Evolutionary conservation across 202 grass and related monocot species (phyloP).

Genomic region (Schoenoplectus triqueter): DNA sequence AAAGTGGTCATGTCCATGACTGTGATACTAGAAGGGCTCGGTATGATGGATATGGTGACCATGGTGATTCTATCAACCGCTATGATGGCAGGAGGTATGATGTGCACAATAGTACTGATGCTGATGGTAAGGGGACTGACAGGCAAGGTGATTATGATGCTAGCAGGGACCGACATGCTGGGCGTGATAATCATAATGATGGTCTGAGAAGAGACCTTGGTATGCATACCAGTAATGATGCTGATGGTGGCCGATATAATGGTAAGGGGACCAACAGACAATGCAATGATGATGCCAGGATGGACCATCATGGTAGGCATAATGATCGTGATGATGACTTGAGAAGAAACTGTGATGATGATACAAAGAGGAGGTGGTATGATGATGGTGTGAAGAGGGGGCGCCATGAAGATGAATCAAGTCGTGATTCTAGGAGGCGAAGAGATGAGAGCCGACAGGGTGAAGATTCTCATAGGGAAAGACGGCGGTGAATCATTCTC

Average conservation of each 20-base stretch:
- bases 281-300: conserved; percentile 22
- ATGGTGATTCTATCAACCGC: conserved; percentile 4
- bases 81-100: conserved; percentile 32
- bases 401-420: conserved; percentile 34
- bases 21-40: conserved; percentile 28
- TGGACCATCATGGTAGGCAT: conserved; percentile 36
- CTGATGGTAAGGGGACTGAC: conserved; percentile 25
- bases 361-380: conserved; percentile 38
- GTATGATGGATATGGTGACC: conserved; percentile 28
- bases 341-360: conserved; percentile 4
- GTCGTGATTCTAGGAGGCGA: conserved; percentile 48
- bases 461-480: conserved; percentile 63
- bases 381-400: conserved; percentile 50
- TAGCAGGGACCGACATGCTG: conserved; percentile 30
- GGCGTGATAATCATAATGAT: neutral
- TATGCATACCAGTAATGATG: neutral
- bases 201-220: neutral
- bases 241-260: conserved; percentile 15
- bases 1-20: conserved; percentile 27
- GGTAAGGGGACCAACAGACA: neutral
- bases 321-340: conserved; percentile 24
- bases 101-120: neutral
- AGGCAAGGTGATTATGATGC: conserved; percentile 5
- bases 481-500: conserved; percentile 31
- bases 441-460: conserved; percentile 49